Evolutionary conservation across 176 grass and related monocot genomes (phyloP).

Genomic region (Carex pumila): DNA sequence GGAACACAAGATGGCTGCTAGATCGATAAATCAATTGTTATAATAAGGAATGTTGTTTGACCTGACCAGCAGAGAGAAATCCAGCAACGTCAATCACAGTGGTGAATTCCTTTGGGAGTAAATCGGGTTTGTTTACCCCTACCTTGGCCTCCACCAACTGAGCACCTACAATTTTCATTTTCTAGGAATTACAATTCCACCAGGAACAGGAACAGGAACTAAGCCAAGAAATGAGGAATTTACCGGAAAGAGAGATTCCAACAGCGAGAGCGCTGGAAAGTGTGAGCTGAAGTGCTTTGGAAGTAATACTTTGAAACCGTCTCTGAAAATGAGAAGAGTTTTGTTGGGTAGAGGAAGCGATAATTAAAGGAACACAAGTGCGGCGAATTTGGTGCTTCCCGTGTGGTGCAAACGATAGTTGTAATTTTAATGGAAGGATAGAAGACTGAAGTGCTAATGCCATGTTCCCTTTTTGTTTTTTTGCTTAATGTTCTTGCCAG

Average conservation of each 20-base stretch:
- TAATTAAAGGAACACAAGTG: constrained; percentile 22
- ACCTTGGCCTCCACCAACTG: constrained; percentile 50
- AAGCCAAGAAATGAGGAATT: not conserved
- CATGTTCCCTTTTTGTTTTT: not conserved
- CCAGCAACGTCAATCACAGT: constrained; percentile 90
- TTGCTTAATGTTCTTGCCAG: not conserved
- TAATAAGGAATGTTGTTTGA: constrained; percentile 14
- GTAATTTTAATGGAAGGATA: not conserved
- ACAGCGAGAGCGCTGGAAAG: constrained; percentile 38
- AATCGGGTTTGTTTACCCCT: constrained; percentile 84
- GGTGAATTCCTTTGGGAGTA: constrained; percentile 85
- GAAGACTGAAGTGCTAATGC: constrained; percentile 17
- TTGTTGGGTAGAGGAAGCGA: not conserved
- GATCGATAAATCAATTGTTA: not conserved
- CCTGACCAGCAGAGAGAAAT: constrained; percentile 92
- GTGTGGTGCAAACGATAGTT: not conserved
- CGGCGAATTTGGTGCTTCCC: not conserved
- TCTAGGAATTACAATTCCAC: not conserved
- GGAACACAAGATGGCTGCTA: not conserved
- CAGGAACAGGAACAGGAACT: not conserved
- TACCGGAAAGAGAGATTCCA: constrained; percentile 49
- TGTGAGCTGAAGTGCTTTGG: constrained; percentile 34
- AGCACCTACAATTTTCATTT: constrained; percentile 33
- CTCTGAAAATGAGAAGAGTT: constrained; percentile 6
- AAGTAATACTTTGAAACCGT: not conserved